Evolutionary conservation across 176 grass and related monocot genomes (phyloP).

Genomic region (Dendrocalamus sinicus): DNA sequence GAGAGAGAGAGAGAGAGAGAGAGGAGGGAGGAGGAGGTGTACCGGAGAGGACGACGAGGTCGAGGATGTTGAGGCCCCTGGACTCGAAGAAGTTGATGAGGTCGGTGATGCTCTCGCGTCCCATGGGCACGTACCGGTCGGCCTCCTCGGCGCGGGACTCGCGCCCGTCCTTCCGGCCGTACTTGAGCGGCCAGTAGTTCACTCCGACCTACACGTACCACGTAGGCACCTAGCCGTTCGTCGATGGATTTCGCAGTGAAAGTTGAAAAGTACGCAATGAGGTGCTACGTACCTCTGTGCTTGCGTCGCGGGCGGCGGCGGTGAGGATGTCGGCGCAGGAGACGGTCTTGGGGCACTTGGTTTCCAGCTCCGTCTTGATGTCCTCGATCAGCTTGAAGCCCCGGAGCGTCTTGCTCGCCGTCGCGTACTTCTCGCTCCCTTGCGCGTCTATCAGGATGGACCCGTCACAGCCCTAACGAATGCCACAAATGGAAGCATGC

Average conservation of each 20-base stretch:
- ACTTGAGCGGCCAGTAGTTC: slow-evolving; percentile 55
- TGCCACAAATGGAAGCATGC: neutral
- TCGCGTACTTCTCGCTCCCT: slow-evolving; percentile 68
- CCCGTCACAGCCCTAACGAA: slow-evolving; percentile 70
- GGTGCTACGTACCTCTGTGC: neutral
- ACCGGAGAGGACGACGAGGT: slow-evolving; percentile 81
- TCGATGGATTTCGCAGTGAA: neutral
- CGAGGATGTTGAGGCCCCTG: slow-evolving; percentile 60
- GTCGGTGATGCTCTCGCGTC: slow-evolving; percentile 62
- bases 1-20: neutral
- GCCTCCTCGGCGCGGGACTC: slow-evolving; percentile 49
- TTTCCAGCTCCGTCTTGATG: slow-evolving; percentile 78
- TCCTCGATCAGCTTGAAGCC: slow-evolving; percentile 72
- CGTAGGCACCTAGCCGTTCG: neutral
- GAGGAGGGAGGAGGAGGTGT: no score
- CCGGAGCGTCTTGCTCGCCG: slow-evolving; percentile 62
- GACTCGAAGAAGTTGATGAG: slow-evolving; percentile 73
- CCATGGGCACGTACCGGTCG: slow-evolving; percentile 61
- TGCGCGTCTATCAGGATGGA: slow-evolving; percentile 67
- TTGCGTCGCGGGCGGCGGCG: slow-evolving; percentile 64
- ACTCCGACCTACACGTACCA: neutral
- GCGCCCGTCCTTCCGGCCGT: slow-evolving; percentile 68
- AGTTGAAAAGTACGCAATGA: no score
- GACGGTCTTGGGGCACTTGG: slow-evolving; percentile 59
- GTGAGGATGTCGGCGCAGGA: slow-evolving; percentile 91